Conservation (phyloP, 176 grass and related monocot genomes). For the Ampelocalamus luodianensis region DNA sequence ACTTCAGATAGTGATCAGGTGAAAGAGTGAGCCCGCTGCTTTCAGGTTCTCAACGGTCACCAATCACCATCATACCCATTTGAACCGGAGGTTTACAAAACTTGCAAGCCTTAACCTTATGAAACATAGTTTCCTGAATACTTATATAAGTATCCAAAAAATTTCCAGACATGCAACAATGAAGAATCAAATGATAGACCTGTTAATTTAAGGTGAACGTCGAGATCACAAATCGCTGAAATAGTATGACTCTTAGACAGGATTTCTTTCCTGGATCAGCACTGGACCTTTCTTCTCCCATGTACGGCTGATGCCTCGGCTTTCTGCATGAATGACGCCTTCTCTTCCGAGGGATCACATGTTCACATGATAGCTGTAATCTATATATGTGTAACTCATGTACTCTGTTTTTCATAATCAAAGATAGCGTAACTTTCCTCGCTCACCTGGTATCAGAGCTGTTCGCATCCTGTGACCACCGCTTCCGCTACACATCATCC, state of each 20-base stretch:
- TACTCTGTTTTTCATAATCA: too few species aligned
- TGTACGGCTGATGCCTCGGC: too few species aligned
- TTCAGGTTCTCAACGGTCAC: background rate
- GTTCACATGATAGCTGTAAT: too few species aligned
- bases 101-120: slow-evolving; percentile 39
- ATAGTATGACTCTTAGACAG: slow-evolving; percentile 14
- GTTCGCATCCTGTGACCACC: too few species aligned
- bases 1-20: background rate
- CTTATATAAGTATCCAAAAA: background rate
- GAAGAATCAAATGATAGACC: background rate
- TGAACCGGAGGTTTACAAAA: background rate
- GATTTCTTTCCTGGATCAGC: too few species aligned
- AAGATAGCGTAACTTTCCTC: too few species aligned
- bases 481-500: too few species aligned
- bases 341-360: too few species aligned
- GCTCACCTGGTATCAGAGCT: too few species aligned
- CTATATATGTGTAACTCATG: too few species aligned
- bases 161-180: background rate
- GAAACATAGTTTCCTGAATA: background rate
- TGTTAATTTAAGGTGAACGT: background rate
- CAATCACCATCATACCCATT: slow-evolving; percentile 1
- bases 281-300: too few species aligned
- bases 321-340: too few species aligned
- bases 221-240: background rate
- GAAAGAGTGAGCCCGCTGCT: background rate